Base-by-base conservation (phyloP, 257 asterid genomes). In the Solanum virginianum region DNA sequence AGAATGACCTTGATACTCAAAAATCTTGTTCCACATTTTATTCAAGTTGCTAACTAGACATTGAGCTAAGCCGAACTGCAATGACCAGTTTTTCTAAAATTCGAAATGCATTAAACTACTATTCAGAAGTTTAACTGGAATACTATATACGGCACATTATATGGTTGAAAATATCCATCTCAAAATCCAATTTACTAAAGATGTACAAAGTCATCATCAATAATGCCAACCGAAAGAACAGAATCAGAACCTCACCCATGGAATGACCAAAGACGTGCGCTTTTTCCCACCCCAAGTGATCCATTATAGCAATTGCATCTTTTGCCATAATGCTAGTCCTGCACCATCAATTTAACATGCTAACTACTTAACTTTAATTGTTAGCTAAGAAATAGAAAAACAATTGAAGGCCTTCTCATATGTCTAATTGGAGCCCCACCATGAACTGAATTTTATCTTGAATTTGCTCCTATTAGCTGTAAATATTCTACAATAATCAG, bases 251-350 rank as follows among this genome's bases (percentile, higher is more conserved):
- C 98, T 89, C 89, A 97, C 99, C 99, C 99, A 97, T 97, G 8
- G 99, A 97, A 91, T 97, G 99, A 32, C 99, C 99, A 88, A 97
- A 93, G 13, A 97, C 90, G 85, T 97, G 99, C 16, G 97, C 99
- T 85, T 91, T 95, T 88, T 86, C 53, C 99, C 99, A 97, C 54
- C 97, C 98, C 91, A 97, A 88, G 84, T 95, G 98, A 93, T 97
- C 97, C 99, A 95, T 94, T 43, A 97, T 22, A 89, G 98, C 98
- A 85, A 97, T 84, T 72, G 98, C 98, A 89, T 97, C 99, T 87
- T 91, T 93, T 24, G 99, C 99, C 99, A 97, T 95, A 13, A 88
- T 90, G 59, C 66, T 90, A 39, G 99, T 97, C 84, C 99, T 97
- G 97, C 53, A 81, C 56, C 72, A 59, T 49, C 74, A 83, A 68